Evolutionary conservation across 495 filamentous ascomycete genomes (phyloP), one percentile per base, ranked within the genome.

Genomic region (Hypoxylon fragiforme): DNA sequence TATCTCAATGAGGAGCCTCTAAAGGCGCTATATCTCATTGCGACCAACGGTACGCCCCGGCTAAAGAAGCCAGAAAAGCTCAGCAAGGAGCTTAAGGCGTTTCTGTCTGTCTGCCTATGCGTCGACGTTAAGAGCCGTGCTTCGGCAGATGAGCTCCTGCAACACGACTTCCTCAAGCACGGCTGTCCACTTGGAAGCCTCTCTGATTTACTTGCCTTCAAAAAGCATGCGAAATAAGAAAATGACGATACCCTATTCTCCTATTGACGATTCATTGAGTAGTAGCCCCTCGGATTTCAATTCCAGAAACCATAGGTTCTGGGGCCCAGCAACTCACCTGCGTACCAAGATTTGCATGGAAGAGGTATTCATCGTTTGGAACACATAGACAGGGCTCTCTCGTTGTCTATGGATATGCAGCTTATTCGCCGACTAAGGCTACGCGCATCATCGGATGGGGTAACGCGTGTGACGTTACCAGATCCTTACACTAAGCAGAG

Each of bases 1-100:
- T 97, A 98, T 70, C 81, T 97, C 19, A 97, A 97, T 71, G 94
- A 97, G 71, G 92, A 97, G 73, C 94, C 94, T 0, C 82, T 98
- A 24, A 98, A 97, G 78, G 94, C 89, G 9, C 82, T 98, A 38
- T 98, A 95, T 64, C 83, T 97, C 30, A 97, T 98, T 64, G 94
- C 94, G 26, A 98, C 95, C 53, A 96, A 98, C 67, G 95, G 95
- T 54, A 97, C 95, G 3, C 94, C 94, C 9, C 85, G 90, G 14
- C 81, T 98, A 39, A 97, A 97, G 88, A 95, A 97, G 68, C 91
- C 92, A 2, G 91, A 98, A 70, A 95, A 95, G 70, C 80, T 97
- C 40, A 92, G 87, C 75, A 96, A 95, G 78, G 92, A 97, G 70
- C 81, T 97, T 45, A 97, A 97, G 76, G 85, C 86, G 24, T 98